Percentiles rank a stretch among this genome's conserved stretches.
Evolutionary conservation across 345 rosid species (phyloP).

Genomic region (Citrus glauca): DNA sequence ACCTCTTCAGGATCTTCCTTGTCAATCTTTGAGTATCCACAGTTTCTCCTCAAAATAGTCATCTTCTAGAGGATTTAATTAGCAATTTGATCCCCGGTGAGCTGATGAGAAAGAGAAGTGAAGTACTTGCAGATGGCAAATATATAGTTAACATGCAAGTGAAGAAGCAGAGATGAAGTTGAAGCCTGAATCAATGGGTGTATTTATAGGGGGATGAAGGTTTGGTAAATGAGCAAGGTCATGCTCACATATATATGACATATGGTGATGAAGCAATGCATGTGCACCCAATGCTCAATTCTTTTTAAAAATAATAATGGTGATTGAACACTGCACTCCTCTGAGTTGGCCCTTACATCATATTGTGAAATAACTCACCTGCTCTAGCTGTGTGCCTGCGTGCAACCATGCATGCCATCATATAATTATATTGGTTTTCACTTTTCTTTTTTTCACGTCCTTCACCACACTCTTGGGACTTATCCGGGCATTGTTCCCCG

Average conservation of each 20-base stretch:
- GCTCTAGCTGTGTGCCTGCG: background rate
- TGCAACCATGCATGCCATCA: background rate
- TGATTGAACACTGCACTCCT: background rate
- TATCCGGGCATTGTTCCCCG: too few species aligned
- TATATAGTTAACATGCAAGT: background rate
- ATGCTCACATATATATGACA: background rate
- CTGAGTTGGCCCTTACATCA: constrained; percentile 1
- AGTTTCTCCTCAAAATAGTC: constrained; percentile 31
- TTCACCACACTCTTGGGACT: too few species aligned
- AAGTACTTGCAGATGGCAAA: too few species aligned
- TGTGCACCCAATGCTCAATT: constrained; percentile 28
- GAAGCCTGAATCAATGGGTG: background rate
- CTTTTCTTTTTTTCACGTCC: too few species aligned
- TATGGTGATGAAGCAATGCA: constrained; percentile 34
- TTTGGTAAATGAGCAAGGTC: constrained; percentile 3
- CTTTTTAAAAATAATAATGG: background rate
- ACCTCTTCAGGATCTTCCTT: constrained; percentile 73
- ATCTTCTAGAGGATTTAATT: constrained; percentile 11
- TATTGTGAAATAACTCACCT: background rate
- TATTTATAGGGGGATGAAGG: constrained; percentile 30
- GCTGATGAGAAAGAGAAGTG: background rate
- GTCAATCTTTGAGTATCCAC: constrained; percentile 52
- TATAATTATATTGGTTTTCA: too few species aligned
- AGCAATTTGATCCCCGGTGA: background rate
- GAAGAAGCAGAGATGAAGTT: background rate